Conservation (phyloP, 176 grass and related monocot species). For the Cenchrus americanus region DNA sequence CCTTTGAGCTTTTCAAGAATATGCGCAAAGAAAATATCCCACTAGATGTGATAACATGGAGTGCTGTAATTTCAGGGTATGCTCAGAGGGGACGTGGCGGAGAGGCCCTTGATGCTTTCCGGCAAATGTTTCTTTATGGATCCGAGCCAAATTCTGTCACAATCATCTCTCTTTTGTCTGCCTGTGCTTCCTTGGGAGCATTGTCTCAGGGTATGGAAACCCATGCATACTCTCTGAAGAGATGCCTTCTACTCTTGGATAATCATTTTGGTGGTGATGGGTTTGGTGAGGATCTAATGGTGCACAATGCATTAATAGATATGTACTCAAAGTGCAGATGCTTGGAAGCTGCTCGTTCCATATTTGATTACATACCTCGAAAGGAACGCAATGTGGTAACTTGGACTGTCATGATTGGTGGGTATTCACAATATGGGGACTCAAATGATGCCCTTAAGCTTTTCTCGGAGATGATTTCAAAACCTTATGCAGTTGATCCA, state of each 20-base stretch:
- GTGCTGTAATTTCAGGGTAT: conserved; percentile 77
- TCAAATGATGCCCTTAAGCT: conserved; percentile 71
- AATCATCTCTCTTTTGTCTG: conserved; percentile 79
- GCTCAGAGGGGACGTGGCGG: conserved; percentile 70
- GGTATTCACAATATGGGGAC: conserved; percentile 79
- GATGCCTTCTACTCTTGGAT: conserved; percentile 53
- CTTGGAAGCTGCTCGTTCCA: conserved; percentile 57
- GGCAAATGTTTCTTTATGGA: conserved; percentile 64
- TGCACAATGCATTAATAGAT: conserved; percentile 81
- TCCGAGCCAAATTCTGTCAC: conserved; percentile 77
- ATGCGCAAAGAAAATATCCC: conserved; percentile 70
- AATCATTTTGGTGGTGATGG: conserved; percentile 44
- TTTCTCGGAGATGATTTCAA: conserved; percentile 64
- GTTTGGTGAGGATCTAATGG: conserved; percentile 64
- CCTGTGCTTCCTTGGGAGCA: conserved; percentile 79
- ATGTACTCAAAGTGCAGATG: conserved; percentile 94
- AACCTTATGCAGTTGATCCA: conserved; percentile 50
- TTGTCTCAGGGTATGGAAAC: conserved; percentile 72
- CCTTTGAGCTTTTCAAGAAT: conserved; percentile 66
- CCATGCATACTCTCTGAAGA: conserved; percentile 84
- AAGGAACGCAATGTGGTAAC: conserved; percentile 70
- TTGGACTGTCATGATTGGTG: conserved; percentile 97
- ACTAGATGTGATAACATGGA: conserved; percentile 78
- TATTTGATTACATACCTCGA: conserved; percentile 69
- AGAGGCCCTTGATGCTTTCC: conserved; percentile 68